phyloP scores from a whole-genome alignment of 108 stramenopile species.

The Schizochytrium sp. region DNA sequence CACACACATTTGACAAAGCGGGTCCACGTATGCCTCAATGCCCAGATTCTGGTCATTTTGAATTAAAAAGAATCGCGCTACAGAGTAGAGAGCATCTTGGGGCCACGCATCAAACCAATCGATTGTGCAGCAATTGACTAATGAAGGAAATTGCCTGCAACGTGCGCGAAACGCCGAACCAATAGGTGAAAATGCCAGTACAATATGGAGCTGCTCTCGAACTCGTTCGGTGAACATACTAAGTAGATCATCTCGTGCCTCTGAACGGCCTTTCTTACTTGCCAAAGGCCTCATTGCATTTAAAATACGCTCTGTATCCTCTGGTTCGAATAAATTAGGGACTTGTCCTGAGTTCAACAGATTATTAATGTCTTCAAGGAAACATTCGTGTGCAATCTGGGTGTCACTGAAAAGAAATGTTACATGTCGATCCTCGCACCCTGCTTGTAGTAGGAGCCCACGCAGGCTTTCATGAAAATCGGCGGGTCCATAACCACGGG shows the following conservation, averaged over 20 bases:
- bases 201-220: conserved; percentile 77
- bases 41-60: conserved; percentile 73
- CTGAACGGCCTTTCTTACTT: conserved; percentile 72
- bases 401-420: conserved; percentile 80
- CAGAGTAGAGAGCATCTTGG: conserved; percentile 79
- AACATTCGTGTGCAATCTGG: conserved; percentile 76
- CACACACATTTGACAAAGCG: conserved; percentile 71
- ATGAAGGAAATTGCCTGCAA: conserved; percentile 75
- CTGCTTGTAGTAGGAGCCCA: conserved; percentile 70
- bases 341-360: conserved; percentile 77
- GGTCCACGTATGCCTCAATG: conserved; percentile 70
- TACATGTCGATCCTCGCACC: conserved; percentile 69
- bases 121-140: conserved; percentile 82
- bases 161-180: conserved; percentile 80
- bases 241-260: conserved; percentile 74
- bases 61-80: conserved; percentile 78
- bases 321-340: conserved; percentile 77
- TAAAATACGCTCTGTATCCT: conserved; percentile 73
- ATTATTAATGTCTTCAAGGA: conserved; percentile 80
- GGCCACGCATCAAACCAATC: conserved; percentile 88
- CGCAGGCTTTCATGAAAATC: conserved; percentile 78
- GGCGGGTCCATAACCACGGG: conserved; percentile 69
- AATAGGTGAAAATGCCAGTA: conserved; percentile 80
- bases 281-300: conserved; percentile 70
- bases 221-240: conserved; percentile 73